Percentiles rank a stretch among this genome's conserved stretches.
phyloP scores from a whole-genome alignment of 495 filamentous ascomycete species.

The Usnea hakonensis region DNA sequence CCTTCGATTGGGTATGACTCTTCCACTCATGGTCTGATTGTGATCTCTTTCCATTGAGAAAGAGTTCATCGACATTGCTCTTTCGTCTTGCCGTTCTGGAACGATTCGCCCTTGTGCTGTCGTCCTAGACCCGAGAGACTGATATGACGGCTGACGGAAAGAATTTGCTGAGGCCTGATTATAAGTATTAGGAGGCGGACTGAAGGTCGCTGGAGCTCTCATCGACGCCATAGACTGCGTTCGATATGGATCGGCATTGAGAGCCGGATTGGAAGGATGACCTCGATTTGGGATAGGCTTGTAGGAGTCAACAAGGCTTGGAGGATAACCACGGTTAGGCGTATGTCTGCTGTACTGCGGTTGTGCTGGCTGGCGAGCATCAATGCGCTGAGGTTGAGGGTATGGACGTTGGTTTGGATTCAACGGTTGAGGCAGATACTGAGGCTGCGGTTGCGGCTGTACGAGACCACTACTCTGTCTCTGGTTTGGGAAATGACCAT shows the following conservation, averaged over 20 bases:
- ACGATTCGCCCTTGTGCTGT: conserved; percentile 85
- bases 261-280: conserved; percentile 53
- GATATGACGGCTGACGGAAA: conserved; percentile 70
- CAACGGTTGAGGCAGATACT: conserved; percentile 56
- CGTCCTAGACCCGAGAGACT: conserved; percentile 57
- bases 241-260: conserved; percentile 77
- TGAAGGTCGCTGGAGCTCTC: conserved; percentile 57
- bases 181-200: conserved; percentile 56
- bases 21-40: conserved; percentile 82
- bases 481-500: conserved; percentile 52
- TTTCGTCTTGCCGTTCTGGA: conserved; percentile 84
- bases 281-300: conserved; percentile 38
- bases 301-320: conserved; percentile 38
- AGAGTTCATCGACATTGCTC: conserved; percentile 90
- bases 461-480: conserved; percentile 40
- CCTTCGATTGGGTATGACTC: conserved; percentile 66
- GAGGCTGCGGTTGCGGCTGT: conserved; percentile 52
- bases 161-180: conserved; percentile 60
- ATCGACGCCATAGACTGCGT: conserved; percentile 84
- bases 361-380: conserved; percentile 57
- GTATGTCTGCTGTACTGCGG: conserved; percentile 50
- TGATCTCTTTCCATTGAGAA: conserved; percentile 72
- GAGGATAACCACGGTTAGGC: conserved; percentile 47
- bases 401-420: conserved; percentile 53
- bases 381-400: conserved; percentile 59